phyloP scores from a whole-genome alignment of 495 filamentous ascomycete genomes.

The Annulohypoxylon maeteangense region DNA sequence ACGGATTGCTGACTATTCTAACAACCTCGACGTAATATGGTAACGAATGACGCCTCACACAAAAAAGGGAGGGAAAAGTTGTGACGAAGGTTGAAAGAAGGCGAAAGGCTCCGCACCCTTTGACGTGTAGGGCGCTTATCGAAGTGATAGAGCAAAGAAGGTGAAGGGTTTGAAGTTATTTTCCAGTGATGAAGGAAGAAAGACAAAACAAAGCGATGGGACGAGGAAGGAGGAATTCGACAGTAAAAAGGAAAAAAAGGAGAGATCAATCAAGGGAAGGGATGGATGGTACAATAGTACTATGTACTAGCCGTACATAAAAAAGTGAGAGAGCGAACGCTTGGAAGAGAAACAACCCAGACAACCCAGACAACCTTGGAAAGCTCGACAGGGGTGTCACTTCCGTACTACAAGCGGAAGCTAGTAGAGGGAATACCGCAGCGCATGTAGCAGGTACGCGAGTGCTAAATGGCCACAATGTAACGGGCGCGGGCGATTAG shows the following conservation, averaged over 20 bases:
- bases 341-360: slow-evolving; percentile 34
- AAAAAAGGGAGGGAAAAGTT: slow-evolving; percentile 27
- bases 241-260: slow-evolving; percentile 40
- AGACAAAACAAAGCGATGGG: slow-evolving; percentile 37
- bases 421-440: slow-evolving; percentile 24
- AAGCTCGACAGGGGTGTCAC: slow-evolving; percentile 34
- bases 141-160: slow-evolving; percentile 30
- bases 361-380: slow-evolving; percentile 2
- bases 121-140: slow-evolving; percentile 30
- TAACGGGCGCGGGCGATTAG: slow-evolving; percentile 29
- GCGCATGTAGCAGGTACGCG: slow-evolving; percentile 26
- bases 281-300: slow-evolving; percentile 3
- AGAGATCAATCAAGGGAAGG: slow-evolving; percentile 32
- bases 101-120: slow-evolving; percentile 33
- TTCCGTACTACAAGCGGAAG: slow-evolving; percentile 44
- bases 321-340: slow-evolving; percentile 1
- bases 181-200: slow-evolving; percentile 35
- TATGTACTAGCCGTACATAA: slow-evolving; percentile 1
- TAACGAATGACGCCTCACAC: slow-evolving; percentile 42
- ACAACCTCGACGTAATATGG: slow-evolving; percentile 23
- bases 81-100: slow-evolving; percentile 24
- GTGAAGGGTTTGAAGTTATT: slow-evolving; percentile 16
- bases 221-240: slow-evolving; percentile 36
- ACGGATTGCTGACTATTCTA: slow-evolving; percentile 21
- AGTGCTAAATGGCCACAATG: slow-evolving; percentile 38